Percentiles rank a stretch among this genome's conserved stretches.
Conservation (phyloP, 345 rosid genomes). For the Aurinia saxatilis region DNA sequence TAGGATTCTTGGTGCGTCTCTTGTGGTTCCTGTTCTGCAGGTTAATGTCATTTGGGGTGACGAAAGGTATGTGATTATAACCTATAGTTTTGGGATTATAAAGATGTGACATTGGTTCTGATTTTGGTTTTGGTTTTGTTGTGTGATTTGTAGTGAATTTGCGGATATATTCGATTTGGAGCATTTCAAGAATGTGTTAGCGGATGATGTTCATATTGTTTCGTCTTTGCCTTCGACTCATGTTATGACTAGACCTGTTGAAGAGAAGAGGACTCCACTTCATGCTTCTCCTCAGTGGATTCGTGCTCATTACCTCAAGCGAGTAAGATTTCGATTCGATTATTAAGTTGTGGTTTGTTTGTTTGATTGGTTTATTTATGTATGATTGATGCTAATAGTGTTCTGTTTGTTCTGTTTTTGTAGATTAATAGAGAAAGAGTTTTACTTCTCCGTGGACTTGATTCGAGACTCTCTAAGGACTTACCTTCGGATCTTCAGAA, state of each 20-base stretch:
- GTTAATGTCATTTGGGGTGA: slow-evolving; percentile 99
- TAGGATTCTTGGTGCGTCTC: slow-evolving; percentile 91
- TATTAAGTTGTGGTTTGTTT: neutral
- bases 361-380: neutral
- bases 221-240: slow-evolving; percentile 93
- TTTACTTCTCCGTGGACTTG: slow-evolving; percentile 84
- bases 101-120: neutral
- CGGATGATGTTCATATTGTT: slow-evolving; percentile 74
- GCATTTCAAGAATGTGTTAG: slow-evolving; percentile 84
- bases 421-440: slow-evolving; percentile 91
- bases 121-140: neutral
- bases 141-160: slow-evolving; percentile 67
- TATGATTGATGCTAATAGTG: neutral
- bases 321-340: slow-evolving; percentile 38
- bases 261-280: slow-evolving; percentile 85
- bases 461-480: slow-evolving; percentile 92
- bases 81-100: too few species aligned
- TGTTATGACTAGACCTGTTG: slow-evolving; percentile 90
- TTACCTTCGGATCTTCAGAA: slow-evolving; percentile 96
- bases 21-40: slow-evolving; percentile 92
- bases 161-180: slow-evolving; percentile 93
- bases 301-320: slow-evolving; percentile 77
- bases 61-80: slow-evolving; percentile 50
- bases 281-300: slow-evolving; percentile 92
- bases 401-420: slow-evolving; percentile 19